Base-by-base conservation (phyloP, 2,329 filamentous ascomycete species). In the Aspergillus sp. region DNA sequence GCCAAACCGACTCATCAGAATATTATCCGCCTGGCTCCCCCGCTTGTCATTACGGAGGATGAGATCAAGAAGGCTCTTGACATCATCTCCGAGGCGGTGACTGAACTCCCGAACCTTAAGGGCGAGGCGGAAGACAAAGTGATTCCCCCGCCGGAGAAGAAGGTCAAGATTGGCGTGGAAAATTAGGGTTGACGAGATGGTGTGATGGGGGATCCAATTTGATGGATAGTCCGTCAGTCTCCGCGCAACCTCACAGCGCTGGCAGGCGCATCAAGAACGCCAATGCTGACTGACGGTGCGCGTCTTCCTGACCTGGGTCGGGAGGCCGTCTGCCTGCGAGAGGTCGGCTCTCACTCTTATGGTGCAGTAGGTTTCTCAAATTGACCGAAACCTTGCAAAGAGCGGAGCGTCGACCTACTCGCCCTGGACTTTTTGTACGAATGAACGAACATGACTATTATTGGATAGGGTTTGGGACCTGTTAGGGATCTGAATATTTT, bases 1-100 rank as follows among this genome's bases (percentile, higher is more conserved):
- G 94, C 94, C 65, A 99, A 99, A 82, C 94, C 94, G 26, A 99
- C 94, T 6, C 94, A 99, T 74, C 87, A 95, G 68, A 96, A 97
- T 75, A 97, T 99, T 72, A 99, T 99, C 70, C 89, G 94, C 52
- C 87, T 99, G 56, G 94, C 94, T n/a, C 94, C 94, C 44, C 94
- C 94, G 17, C 79, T 99, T 50, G 91, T 99, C 60, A 97, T 99
- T 66, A 91, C 87, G 22, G 91, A 97, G 67, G 82, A 87, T 54
- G 85, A 99, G 75, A 87, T 99, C 60, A 81, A 85, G 61, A 82
- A 85, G 67, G 88, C 93, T 1, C 71, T 97, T 50, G 72, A 72
- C 48, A 93, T 94, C 65, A 95, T 99, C 68, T 81, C 85, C 56
- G 86, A 92, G 68, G 86, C 93, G 13, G 80, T 96, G 65, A 79